Evolutionary conservation across 305 asterid genomes (phyloP).

Genomic region (Fraxinus velutina): DNA sequence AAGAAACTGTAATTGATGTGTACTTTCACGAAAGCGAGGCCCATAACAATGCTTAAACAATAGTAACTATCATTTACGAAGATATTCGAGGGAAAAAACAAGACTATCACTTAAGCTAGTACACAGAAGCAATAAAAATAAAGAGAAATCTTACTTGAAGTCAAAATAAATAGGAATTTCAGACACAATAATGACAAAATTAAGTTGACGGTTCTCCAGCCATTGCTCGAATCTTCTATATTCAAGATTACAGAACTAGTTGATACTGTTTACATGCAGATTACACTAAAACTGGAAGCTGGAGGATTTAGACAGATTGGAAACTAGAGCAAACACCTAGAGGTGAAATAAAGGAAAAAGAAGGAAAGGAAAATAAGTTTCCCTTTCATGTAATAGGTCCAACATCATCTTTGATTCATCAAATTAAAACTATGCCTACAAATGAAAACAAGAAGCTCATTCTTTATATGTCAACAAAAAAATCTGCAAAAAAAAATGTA

Average conservation of each 20-base stretch:
- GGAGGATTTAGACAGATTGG: background rate
- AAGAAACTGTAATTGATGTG: conserved; percentile 1
- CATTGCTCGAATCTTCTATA: background rate
- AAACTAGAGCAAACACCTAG: background rate
- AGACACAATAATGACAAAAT: background rate
- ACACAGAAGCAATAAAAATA: background rate
- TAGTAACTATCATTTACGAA: background rate
- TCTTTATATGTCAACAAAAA: background rate
- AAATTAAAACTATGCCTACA: background rate
- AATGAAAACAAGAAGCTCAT: conserved; percentile 1
- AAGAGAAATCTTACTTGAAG: background rate
- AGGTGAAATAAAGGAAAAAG: background rate
- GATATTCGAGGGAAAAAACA: background rate
- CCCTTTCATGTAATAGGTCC: background rate
- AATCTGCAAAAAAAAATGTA: background rate
- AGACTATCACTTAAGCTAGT: background rate
- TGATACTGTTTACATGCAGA: background rate
- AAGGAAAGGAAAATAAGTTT: background rate
- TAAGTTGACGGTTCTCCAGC: background rate
- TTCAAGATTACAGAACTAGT: background rate
- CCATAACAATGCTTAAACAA: background rate
- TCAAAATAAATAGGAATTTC: background rate
- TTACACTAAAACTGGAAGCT: background rate
- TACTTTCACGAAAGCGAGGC: conserved; percentile 15
- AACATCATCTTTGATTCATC: background rate